A percentile compares a stretch with the other conserved stretches of the same genome.
Conservation (phyloP, 1,284 basidiomycete genomes). For the Prillingera fragicola region DNA sequence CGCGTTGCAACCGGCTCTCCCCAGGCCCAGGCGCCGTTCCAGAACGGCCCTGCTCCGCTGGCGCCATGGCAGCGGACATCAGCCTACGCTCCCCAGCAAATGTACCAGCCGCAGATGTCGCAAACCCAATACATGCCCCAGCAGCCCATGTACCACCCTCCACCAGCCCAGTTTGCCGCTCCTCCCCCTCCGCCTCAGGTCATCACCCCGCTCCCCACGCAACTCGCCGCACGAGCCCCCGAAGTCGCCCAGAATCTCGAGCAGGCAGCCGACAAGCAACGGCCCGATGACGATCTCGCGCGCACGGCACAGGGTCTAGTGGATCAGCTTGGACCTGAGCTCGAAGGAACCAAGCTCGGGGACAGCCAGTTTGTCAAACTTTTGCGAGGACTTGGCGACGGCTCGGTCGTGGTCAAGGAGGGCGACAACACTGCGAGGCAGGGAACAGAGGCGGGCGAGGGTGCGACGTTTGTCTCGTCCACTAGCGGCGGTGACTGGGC, state of each 20-base stretch:
- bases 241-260: neutral
- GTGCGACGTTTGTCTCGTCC: conserved; percentile 42
- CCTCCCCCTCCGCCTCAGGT: conserved; percentile 2
- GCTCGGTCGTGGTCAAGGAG: conserved; percentile 72
- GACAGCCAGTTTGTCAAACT: conserved; percentile 81
- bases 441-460: conserved; percentile 39
- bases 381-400: conserved; percentile 78
- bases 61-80: conserved; percentile 18
- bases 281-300: conserved; percentile 60
- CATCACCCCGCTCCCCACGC: conserved; percentile 1
- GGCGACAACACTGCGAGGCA: conserved; percentile 24
- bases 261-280: conserved; percentile 1
- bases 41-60: conserved; percentile 2
- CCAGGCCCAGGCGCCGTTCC: conserved; percentile 3
- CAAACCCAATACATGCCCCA: neutral
- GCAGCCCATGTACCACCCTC: conserved; percentile 11
- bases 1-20: conserved; percentile 2
- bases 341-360: conserved; percentile 62
- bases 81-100: neutral
- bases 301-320: conserved; percentile 67
- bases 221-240: conserved; percentile 2
- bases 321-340: conserved; percentile 55
- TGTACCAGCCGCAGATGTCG: neutral
- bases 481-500: conserved; percentile 22
- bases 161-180: conserved; percentile 5